Percentiles rank a stretch among this genome's conserved stretches.
These are phyloP conservation scores for Astragalus membranaceus DNA, from an alignment of 306 rosid genomes.

Conservation along the genomic window DNA sequence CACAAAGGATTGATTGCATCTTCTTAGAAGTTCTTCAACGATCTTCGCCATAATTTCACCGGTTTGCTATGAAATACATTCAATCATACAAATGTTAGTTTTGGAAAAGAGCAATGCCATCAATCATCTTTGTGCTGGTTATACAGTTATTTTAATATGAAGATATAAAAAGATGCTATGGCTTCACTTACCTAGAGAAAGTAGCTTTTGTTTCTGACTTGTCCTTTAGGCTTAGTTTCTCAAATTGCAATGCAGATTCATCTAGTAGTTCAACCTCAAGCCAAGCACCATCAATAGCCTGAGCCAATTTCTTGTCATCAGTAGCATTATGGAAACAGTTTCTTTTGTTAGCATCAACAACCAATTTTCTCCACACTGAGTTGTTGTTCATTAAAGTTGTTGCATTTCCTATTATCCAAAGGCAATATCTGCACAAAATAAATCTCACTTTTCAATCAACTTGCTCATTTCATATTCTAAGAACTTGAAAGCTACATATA, in stretches of 20 bases:
- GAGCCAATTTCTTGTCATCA: conserved; percentile 37
- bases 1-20: no score
- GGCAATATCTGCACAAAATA: conserved; percentile 29
- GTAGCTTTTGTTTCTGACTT: not conserved
- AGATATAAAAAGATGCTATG: not conserved
- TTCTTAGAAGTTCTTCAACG: no score
- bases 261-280: conserved; percentile 19
- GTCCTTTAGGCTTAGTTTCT: conserved; percentile 15
- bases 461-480: not conserved
- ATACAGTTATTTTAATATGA: no score
- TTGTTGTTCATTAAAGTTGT: conserved; percentile 21
- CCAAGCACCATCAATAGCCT: conserved; percentile 20
- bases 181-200: conserved; percentile 5
- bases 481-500: not conserved
- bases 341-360: conserved; percentile 37
- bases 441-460: not conserved
- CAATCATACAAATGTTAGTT: no score
- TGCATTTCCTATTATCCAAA: conserved; percentile 56
- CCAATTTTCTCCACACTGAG: conserved; percentile 38
- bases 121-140: no score
- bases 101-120: no score
- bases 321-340: no score
- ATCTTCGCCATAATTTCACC: no score
- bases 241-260: not conserved
- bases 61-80: no score